Evolutionary conservation across 495 filamentous ascomycete species (phyloP), one percentile per base, ranked within the genome.

Genomic region (Hyaloscypha bicolor): DNA sequence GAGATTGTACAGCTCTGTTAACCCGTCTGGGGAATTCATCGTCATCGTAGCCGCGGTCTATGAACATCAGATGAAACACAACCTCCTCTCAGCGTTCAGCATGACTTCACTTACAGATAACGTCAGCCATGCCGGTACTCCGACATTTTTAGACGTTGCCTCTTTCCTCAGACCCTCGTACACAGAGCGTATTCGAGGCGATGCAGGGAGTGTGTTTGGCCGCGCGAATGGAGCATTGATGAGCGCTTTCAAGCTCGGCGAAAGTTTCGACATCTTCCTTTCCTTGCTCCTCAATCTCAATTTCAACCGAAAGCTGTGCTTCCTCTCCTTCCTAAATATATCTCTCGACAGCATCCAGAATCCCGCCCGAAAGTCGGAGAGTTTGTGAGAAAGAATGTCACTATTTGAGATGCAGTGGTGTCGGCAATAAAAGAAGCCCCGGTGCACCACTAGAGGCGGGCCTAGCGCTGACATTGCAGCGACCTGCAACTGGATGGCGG

Each of bases 11-110:
- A 89, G 81, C 33, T 73, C 72, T 2, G 82, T 75, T 63, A 91
- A 80, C 33, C 87, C 87, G 53, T 88, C 87, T 8, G 88, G 89
- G 6, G 87, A 90, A 77, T 91, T 91, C 82, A 91, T 83, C 1
- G 89, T 91, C 78, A 90, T 87, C n/a, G 89, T 91, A 35, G 87
- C 87, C 45, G 88, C 89, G 3, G 89, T 88, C 86, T 90, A 31
- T 62, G 9, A 32, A 63, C 63, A 8, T 45, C 29, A 61, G 37
- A 22, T 30, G 11, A 61, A 6, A 35, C 25, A 25, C 25, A 25
- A 25, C 25, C 9, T 25, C 19, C 31, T 19, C 6, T 16, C 21
- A 32, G 33, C 25, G 4, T 57, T 8, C 21, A 32, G n/a, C n/a
- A 19, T 60, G 32, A 32, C 8, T 12, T 12, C 9, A 77, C 81